These are phyloP conservation scores for Amaranthus cruentus DNA, from an alignment of 148 eudicot genomes.

Conservation along the genomic window DNA sequence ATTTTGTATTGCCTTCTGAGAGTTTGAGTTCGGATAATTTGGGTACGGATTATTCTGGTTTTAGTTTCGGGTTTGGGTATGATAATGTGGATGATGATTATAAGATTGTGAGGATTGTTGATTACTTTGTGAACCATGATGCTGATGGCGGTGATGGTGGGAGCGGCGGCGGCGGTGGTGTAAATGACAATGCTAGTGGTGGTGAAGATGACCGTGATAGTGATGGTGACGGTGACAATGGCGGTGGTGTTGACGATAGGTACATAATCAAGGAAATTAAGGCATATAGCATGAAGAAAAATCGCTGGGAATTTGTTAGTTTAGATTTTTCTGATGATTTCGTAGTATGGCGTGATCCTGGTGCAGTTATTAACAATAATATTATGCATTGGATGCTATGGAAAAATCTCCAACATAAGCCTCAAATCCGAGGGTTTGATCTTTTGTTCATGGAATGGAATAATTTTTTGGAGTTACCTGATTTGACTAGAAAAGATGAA, in stretches of 20 bases:
- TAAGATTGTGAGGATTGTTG: background rate
- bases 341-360: background rate
- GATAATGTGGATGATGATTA: background rate
- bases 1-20: background rate
- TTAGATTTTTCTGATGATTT: background rate
- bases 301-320: background rate
- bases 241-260: background rate
- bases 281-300: background rate
- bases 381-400: slow-evolving; percentile 9
- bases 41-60: background rate
- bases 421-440: background rate
- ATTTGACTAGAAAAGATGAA: background rate
- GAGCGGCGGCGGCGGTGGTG: background rate
- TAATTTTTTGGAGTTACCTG: background rate
- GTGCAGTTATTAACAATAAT: slow-evolving; percentile 6
- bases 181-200: background rate
- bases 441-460: background rate
- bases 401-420: background rate
- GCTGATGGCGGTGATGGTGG: background rate
- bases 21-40: background rate
- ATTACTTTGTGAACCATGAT: background rate
- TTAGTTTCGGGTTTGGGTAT: slow-evolving; percentile 15
- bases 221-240: background rate
- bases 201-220: background rate
- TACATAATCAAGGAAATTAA: background rate